Conservation (phyloP, 768 basidiomycete genomes). For the Termitomyces sp. region DNA sequence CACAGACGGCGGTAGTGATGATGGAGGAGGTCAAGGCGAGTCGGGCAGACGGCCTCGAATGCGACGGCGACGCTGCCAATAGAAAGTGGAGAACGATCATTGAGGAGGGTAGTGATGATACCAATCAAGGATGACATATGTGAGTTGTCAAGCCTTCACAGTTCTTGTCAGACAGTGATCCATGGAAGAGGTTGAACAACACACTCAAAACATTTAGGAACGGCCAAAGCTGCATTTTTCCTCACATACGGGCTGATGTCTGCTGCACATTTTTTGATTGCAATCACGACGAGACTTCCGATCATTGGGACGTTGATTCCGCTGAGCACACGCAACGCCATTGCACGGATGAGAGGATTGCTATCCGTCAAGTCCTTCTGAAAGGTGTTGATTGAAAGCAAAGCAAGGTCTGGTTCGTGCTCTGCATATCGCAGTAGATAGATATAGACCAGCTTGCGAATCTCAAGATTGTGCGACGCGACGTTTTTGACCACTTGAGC, state of each 20-base stretch:
- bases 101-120: constrained; percentile 57
- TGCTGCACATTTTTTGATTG: constrained; percentile 86
- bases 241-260: constrained; percentile 94
- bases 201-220: constrained; percentile 78
- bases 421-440: constrained; percentile 94
- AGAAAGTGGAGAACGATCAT: constrained; percentile 79
- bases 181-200: constrained; percentile 2
- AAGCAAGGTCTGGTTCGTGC: constrained; percentile 88
- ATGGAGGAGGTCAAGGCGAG: constrained; percentile 83
- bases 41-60: constrained; percentile 83
- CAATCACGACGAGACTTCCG: constrained; percentile 75
- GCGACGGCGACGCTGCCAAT: constrained; percentile 84
- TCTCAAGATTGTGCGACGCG: constrained; percentile 85
- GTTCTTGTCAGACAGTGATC: neutral
- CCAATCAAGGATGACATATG: constrained; percentile 69
- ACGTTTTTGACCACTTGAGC: constrained; percentile 98
- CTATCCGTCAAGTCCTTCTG: constrained; percentile 93
- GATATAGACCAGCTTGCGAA: constrained; percentile 96
- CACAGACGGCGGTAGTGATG: constrained; percentile 84
- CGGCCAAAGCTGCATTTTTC: constrained; percentile 86
- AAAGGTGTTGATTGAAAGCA: constrained; percentile 97
- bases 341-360: constrained; percentile 91
- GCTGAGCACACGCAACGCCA: constrained; percentile 90
- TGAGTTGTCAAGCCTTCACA: constrained; percentile 60
- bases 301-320: constrained; percentile 91